A percentile compares a stretch with the other conserved stretches of the same genome.
Conservation (phyloP, 441 rosid species). For the Gossypium lobatum region DNA sequence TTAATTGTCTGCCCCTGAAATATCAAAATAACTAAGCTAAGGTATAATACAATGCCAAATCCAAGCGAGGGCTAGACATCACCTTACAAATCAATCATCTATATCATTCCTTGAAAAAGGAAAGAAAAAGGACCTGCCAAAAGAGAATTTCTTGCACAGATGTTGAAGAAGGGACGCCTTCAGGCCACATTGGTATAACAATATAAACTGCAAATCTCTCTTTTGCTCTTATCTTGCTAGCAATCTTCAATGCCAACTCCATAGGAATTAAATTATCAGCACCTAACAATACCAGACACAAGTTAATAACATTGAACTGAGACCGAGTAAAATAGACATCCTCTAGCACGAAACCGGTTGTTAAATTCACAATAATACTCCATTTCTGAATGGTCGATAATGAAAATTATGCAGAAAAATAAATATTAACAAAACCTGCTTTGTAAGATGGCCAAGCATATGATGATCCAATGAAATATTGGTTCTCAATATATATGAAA, state of each 20-base stretch:
- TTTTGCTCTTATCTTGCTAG: slow-evolving; percentile 60
- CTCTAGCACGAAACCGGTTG: not conserved
- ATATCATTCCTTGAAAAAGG: not conserved
- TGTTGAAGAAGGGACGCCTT: slow-evolving; percentile 67
- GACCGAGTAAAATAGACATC: not conserved
- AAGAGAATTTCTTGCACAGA: slow-evolving; percentile 76
- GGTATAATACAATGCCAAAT: slow-evolving; percentile 1
- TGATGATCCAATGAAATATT: slow-evolving; percentile 80
- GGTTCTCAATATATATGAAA: slow-evolving; percentile 81
- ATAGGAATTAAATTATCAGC: slow-evolving; percentile 86
- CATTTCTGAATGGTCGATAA: not conserved
- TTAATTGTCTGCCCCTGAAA: slow-evolving; percentile 70
- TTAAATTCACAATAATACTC: not conserved
- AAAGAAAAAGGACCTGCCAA: slow-evolving; percentile 58
- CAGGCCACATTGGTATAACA: slow-evolving; percentile 89
- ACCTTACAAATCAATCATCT: not conserved
- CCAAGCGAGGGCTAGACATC: not conserved
- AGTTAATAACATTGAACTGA: not conserved
- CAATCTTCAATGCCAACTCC: slow-evolving; percentile 76
- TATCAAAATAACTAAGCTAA: not conserved
- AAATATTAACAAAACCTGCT: slow-evolving; percentile 49
- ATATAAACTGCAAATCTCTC: slow-evolving; percentile 75
- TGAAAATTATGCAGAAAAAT: not conserved
- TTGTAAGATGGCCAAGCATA: slow-evolving; percentile 76
- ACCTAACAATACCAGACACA: slow-evolving; percentile 31